Evolutionary conservation across 768 basidiomycete genomes (phyloP).

Genomic region (Botryobasidium botryosum): DNA sequence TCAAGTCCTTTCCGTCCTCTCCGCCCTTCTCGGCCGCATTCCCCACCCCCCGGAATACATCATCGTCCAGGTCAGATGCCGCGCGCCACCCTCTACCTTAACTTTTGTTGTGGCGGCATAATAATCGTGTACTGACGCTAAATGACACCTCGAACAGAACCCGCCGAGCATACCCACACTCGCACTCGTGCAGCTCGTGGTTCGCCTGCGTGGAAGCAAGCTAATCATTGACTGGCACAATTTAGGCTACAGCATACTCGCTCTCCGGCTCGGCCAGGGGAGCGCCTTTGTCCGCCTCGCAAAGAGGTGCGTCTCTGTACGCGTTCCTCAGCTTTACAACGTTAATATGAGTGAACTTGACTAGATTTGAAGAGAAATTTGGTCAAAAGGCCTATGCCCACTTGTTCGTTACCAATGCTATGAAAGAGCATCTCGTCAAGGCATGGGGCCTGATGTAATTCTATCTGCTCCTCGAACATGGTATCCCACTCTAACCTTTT

Average conservation of each 20-base stretch:
- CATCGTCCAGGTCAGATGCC: conserved; percentile 75
- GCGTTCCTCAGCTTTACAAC: not conserved
- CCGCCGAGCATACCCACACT: conserved; percentile 94
- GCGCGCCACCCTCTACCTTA: no score
- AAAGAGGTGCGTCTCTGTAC: conserved; percentile 36
- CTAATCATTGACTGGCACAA: conserved; percentile 99
- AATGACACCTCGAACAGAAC: no score
- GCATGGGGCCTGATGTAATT: conserved; percentile 68
- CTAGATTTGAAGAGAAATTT: conserved; percentile 71
- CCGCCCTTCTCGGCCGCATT: conserved; percentile 41
- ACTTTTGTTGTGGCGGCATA: no score
- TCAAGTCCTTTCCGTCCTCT: conserved; percentile 48
- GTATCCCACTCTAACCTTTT: not conserved
- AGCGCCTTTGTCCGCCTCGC: conserved; percentile 62
- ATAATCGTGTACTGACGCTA: no score
- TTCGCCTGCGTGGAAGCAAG: conserved; percentile 50
- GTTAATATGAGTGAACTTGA: not conserved
- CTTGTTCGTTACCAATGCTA: conserved; percentile 81
- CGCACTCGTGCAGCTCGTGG: conserved; percentile 63
- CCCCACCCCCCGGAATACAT: conserved; percentile 63
- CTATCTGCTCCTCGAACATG: not conserved
- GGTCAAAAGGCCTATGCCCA: conserved; percentile 75
- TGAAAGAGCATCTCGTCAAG: conserved; percentile 50
- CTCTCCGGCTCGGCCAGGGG: conserved; percentile 50
- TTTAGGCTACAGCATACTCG: conserved; percentile 84